These are phyloP conservation scores for Rhizophora mangle DNA, from an alignment of 345 rosid genomes.

Conservation along the genomic window DNA sequence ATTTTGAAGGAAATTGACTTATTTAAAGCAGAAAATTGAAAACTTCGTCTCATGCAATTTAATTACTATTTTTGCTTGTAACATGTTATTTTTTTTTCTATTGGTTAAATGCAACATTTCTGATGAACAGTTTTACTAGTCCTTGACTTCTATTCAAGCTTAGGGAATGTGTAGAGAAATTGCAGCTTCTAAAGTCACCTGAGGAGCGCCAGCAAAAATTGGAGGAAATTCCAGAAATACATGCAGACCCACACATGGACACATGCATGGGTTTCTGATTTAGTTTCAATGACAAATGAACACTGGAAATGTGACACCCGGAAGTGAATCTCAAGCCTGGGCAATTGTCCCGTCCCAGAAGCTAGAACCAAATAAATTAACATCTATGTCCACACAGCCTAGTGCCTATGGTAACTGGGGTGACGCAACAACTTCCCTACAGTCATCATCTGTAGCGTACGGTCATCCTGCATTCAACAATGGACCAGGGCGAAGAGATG, in stretches of 20 bases:
- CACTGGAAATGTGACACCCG: slow-evolving; percentile 33
- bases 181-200: slow-evolving; percentile 88
- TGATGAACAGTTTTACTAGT: slow-evolving; percentile 10
- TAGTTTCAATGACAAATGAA: slow-evolving; percentile 37
- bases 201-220: slow-evolving; percentile 90
- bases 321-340: slow-evolving; percentile 47
- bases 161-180: slow-evolving; percentile 96
- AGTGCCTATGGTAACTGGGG: slow-evolving; percentile 40
- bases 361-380: slow-evolving; percentile 31
- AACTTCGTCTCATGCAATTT: too few relatives aligned
- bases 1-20: too few relatives aligned
- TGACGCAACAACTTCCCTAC: slow-evolving; percentile 41
- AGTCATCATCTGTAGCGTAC: background rate
- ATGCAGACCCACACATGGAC: slow-evolving; percentile 78
- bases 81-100: too few relatives aligned
- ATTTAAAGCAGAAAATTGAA: too few relatives aligned
- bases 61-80: too few relatives aligned
- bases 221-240: slow-evolving; percentile 93
- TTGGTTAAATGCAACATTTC: background rate
- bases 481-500: slow-evolving; percentile 38
- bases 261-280: slow-evolving; percentile 42
- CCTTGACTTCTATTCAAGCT: slow-evolving; percentile 78
- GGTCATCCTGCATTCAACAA: slow-evolving; percentile 15
- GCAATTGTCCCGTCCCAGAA: slow-evolving; percentile 44
- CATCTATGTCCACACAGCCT: slow-evolving; percentile 26